Evolutionary conservation across 2,329 filamentous ascomycete genomes (phyloP), one percentile per base, ranked within the genome.

Genomic region (Fusarium oxysporum): DNA sequence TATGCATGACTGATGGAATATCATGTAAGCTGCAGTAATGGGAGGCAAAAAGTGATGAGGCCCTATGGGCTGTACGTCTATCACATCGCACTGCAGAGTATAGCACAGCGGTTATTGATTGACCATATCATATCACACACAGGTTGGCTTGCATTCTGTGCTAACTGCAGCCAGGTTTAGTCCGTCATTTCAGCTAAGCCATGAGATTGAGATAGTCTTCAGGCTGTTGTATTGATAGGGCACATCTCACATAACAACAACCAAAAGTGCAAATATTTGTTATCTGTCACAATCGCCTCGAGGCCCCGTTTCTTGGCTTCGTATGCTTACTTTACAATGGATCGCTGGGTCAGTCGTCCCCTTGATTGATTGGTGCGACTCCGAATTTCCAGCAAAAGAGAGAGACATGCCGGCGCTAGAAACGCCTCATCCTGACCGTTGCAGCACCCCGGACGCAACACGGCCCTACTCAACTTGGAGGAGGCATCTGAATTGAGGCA

Each of bases 341-440:
- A 56, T 56, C 35, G 43, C 33, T 45, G 38, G 43, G 33, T 40
- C 57, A 21, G 33, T 40, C n/a, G 16, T 43, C 51, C 51, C n/a
- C 17, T 62, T 32, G 21, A n/a, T 25, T 62, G 56, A 62, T 62
- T 62, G 33, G 40, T 45, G 47, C 57, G n/a, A 44, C 40, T 62
- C 51, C 5, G 6, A 60, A n/a, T 14, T 59, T 59, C 47, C 38
- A 54, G 40, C 30, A 57, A 30, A 53, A 59, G 33, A 62, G 35
- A 40, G n/a, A 65, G 61, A 63, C 48, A 54, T 70, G 72, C 73
- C 74, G 74, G 68, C 73, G 71, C 73, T 71, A 75, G 59, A 37
- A 62, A 43, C 64, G 74, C 71, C 71, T 71, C 65, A 43, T 72
- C 51, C 66, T 61, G 59, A 65, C 73, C 65, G 67, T 73, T 74